Conservation (phyloP, 2,329 filamentous ascomycete genomes). For the Fusarium staphyleae region DNA sequence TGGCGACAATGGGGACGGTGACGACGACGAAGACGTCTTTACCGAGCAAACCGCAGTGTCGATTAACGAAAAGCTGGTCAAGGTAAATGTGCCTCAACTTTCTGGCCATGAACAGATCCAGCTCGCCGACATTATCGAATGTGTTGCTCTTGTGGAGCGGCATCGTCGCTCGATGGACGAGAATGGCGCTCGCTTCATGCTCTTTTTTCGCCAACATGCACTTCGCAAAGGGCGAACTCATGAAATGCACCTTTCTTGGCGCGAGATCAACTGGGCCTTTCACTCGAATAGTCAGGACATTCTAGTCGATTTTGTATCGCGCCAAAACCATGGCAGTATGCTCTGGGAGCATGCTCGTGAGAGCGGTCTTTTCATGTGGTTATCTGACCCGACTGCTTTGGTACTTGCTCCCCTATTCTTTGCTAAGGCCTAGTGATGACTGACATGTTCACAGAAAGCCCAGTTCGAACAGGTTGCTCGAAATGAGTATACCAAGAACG, state of each 20-base stretch:
- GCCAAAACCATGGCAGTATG: slow-evolving; percentile 80
- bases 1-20: slow-evolving; percentile 46
- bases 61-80: slow-evolving; percentile 80
- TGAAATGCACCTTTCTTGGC: slow-evolving; percentile 73
- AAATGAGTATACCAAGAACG: slow-evolving; percentile 89
- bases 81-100: slow-evolving; percentile 77
- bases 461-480: slow-evolving; percentile 92
- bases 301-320: slow-evolving; percentile 79
- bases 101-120: slow-evolving; percentile 88
- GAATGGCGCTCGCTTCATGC: slow-evolving; percentile 85
- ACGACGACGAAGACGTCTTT: slow-evolving; percentile 68
- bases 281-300: slow-evolving; percentile 90
- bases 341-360: slow-evolving; percentile 86
- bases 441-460: slow-evolving; percentile 46
- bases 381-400: slow-evolving; percentile 77
- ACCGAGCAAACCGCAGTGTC: slow-evolving; percentile 73
- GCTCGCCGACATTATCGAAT: slow-evolving; percentile 84
- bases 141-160: slow-evolving; percentile 81
- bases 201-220: slow-evolving; percentile 85
- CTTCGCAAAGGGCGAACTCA: slow-evolving; percentile 71
- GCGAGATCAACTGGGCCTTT: slow-evolving; percentile 86
- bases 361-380: slow-evolving; percentile 94
- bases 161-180: slow-evolving; percentile 89
- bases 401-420: slow-evolving; percentile 56
- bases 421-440: neutral